Evolutionary conservation across 139 green algal species (phyloP), one percentile per base, ranked within the genome.

Genomic region (Parachlorella kessleri): DNA sequence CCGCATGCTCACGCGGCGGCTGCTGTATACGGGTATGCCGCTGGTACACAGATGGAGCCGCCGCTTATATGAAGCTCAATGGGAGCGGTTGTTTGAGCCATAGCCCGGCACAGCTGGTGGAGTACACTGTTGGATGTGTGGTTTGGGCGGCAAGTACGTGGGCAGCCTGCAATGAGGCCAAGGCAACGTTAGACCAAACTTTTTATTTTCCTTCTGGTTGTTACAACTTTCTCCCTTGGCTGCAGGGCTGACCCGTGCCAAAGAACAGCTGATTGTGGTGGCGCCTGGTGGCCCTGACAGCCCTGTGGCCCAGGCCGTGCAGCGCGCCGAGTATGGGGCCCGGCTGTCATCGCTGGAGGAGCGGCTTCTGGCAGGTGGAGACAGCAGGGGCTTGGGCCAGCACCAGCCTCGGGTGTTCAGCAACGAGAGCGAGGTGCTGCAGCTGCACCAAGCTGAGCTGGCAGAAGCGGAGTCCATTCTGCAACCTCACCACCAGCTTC

Each of bases 1-100:
- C 9, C 84, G 86, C 64, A 76, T 96, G 55, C 81, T 94, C 66
- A 82, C 82, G 4, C 84, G 92, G 6, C 82, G 86, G 33, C 91
- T 97, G 69, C 66, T 97, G 21, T 97, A 97, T 87, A 97, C 91
- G 37, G 89, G 77, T 76, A 68, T 67, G 53, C 38, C 39, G 41
- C n/a, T 37, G 38, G 9, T 54, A 28, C n/a, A 32, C 39, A 6
- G 68, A 8, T 3, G 6, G 37, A 23, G 18, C 32, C 26, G 38
- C 18, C 4, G 37, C 5, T 33, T 73, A 9, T 7, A 10, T 28
- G n/a, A 30, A 18, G 7, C 8, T 41, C 30, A 10, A 14, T 28
- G n/a, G 33, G 28, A 18, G 26, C 33, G 55, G 37, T 37, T 6
- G 7, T 8, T 8, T 14, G 42, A 10, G 37, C 28, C 2, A 3